Conservation (phyloP, 1,139 yeast genomes). For the Candida sp. region DNA sequence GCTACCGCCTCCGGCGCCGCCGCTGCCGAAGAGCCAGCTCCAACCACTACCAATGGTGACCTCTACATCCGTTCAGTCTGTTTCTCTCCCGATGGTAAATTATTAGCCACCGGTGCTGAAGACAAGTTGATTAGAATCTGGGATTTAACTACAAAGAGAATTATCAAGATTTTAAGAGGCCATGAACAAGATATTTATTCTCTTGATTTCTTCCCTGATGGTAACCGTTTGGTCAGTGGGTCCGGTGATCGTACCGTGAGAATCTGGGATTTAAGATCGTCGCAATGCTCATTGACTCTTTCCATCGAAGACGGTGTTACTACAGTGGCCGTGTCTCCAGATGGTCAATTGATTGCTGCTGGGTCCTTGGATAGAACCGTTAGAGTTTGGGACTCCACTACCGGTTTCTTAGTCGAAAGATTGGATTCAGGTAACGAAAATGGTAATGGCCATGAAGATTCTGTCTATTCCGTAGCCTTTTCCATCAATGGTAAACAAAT, state of each 20-base stretch:
- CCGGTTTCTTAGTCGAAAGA: conserved; percentile 91
- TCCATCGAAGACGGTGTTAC: conserved; percentile 98
- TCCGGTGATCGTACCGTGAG: conserved; percentile 97
- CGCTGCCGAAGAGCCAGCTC: conserved; percentile 17
- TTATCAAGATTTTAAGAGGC: conserved; percentile 85
- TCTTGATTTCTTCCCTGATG: conserved; percentile 93
- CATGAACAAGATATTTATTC: conserved; percentile 99
- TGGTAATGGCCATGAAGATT: conserved; percentile 94
- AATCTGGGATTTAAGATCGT: conserved; percentile 93
- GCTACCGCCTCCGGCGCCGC: conserved; percentile 17
- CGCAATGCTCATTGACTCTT: conserved; percentile 85
- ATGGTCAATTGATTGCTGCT: conserved; percentile 92
- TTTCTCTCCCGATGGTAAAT: conserved; percentile 95
- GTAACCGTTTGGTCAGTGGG: conserved; percentile 91
- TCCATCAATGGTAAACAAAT: conserved; percentile 91
- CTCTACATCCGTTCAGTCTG: conserved; percentile 93
- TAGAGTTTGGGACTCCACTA: conserved; percentile 95
- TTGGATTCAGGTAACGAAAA: conserved; percentile 84
- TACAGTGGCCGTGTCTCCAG: conserved; percentile 96
- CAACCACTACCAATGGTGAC: conserved; percentile 62
- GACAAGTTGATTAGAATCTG: conserved; percentile 95
- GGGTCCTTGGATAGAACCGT: conserved; percentile 96
- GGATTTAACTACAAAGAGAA: conserved; percentile 88
- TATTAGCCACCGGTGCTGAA: conserved; percentile 97
- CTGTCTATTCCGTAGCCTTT: conserved; percentile 93